These are phyloP conservation scores for Paraphoma sp. DNA, from an alignment of 2,329 filamentous ascomycete genomes.

Conservation along the genomic window DNA sequence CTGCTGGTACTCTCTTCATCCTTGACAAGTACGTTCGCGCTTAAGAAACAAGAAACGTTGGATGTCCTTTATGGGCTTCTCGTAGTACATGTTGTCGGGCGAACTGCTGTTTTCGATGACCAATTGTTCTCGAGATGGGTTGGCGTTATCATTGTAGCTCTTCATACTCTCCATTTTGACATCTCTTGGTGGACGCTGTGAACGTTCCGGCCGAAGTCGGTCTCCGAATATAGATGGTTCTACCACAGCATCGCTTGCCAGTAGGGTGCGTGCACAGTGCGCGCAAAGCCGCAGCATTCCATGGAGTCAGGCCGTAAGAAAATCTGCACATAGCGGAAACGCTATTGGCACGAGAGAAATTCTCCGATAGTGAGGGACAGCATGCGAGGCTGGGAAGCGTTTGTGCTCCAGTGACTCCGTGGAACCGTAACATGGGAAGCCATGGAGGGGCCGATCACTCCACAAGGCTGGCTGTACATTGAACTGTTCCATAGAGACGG, in stretches of 20 bases:
- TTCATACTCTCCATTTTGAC: slow-evolving; percentile 17
- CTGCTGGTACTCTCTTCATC: not conserved
- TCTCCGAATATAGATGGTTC: slow-evolving; percentile 16
- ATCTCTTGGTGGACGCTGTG: slow-evolving; percentile 24
- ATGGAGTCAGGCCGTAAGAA: not conserved
- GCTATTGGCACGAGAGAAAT: slow-evolving; percentile 7
- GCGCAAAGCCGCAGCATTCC: not conserved
- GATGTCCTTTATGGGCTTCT: too few relatives aligned
- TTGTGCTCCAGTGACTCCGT: slow-evolving; percentile 17
- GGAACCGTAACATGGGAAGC: slow-evolving; percentile 14
- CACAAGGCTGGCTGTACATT: slow-evolving; percentile 17
- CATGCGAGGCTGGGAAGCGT: slow-evolving; percentile 14
- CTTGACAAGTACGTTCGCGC: not conserved
- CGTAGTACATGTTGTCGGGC: too few relatives aligned
- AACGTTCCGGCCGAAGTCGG: slow-evolving; percentile 32
- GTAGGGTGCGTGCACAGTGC: not conserved
- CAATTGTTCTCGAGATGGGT: too few relatives aligned
- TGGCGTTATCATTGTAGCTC: too few relatives aligned
- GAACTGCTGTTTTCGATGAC: too few relatives aligned
- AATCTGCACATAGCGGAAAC: not conserved
- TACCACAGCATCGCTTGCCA: slow-evolving; percentile 11
- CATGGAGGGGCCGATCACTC: slow-evolving; percentile 3
- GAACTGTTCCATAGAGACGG: not conserved
- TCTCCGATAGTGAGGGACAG: slow-evolving; percentile 16
- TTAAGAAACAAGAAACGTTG: too few relatives aligned